Base-by-base conservation (phyloP, 1,284 basidiomycete genomes). In the Boletus sp. region DNA sequence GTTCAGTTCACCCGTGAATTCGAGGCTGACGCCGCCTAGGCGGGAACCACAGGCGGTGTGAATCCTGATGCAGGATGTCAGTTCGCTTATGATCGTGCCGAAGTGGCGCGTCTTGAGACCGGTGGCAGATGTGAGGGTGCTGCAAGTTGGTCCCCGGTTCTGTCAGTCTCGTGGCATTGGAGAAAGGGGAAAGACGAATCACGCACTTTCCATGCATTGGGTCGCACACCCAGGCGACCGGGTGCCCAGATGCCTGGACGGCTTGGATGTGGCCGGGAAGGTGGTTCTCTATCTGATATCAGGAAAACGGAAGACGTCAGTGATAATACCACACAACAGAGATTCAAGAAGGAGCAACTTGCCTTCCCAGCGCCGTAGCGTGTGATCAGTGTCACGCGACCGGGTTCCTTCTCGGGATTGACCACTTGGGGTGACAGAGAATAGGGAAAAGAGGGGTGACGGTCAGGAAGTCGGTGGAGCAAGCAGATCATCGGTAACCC, bases 181-280 rank as follows among this genome's bases (percentile, higher is more conserved):
- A 22, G n/a, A n/a, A 16, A 10, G 17, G 23, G 9, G 13, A 6
- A n/a, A 4, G 13, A 32, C 19, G 41, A 37, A 46, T 46, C 47
- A 72, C 87, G 54, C 59, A 89, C 88, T 94, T 94, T 71, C 91
- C 91, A 59, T 95, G 92, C 95, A 98, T 98, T 2, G 95, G 94
- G 69, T 99, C 95, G 62, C 91, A 96, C 46, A 95, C 81, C 88
- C 94, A 96, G 22, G 88, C 83, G 2, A 97, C 91, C 4, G 88
- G 84, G 64, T 98, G 94, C 1, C 80, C 79, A 1, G 91, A 89
- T 46, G 70, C 60, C 61, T 88, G 82, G 13, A 99, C 92, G 1
- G 85, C 87, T n/a, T 72, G 70, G 64, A 99, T 95, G 64, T 97
- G 92, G 0, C 67, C 75, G 0, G 92, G 78, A 6, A 98, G 82